Evolutionary conservation across 495 filamentous ascomycete genomes (phyloP).

Genomic region (Talaromyces borbonicus): DNA sequence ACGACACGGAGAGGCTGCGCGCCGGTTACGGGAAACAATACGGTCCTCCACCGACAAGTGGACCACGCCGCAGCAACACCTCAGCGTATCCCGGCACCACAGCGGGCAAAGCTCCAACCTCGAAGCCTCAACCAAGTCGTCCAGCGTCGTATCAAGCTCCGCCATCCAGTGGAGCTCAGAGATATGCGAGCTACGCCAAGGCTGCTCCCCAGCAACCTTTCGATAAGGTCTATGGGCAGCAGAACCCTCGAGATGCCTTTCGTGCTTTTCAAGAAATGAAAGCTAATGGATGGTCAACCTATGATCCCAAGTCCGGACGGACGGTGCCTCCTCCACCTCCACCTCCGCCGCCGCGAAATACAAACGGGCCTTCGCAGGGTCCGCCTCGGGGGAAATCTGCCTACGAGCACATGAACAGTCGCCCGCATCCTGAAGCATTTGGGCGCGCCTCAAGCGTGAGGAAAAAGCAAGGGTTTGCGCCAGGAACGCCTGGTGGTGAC

Average conservation of each 20-base stretch:
- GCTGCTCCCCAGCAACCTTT: constrained; percentile 30
- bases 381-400: constrained; percentile 27
- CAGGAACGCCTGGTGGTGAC: constrained; percentile 43
- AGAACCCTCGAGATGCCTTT: constrained; percentile 48
- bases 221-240: constrained; percentile 38
- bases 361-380: constrained; percentile 20
- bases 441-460: constrained; percentile 32
- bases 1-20: constrained; percentile 59
- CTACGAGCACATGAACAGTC: constrained; percentile 33
- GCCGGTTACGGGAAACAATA: constrained; percentile 35
- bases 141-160: constrained; percentile 27
- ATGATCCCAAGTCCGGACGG: constrained; percentile 29
- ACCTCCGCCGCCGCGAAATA: constrained; percentile 19
- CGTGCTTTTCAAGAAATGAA: constrained; percentile 67
- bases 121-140: constrained; percentile 18
- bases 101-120: constrained; percentile 18
- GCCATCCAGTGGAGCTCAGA: constrained; percentile 42
- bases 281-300: constrained; percentile 29
- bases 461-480: constrained; percentile 45
- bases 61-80: constrained; percentile 20
- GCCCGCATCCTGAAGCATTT: constrained; percentile 16
- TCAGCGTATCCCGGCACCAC: constrained; percentile 8
- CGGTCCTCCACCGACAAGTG: constrained; percentile 22
- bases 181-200: constrained; percentile 44
- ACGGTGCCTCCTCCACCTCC: too few relatives aligned